Conservation (phyloP, 2,329 filamentous ascomycete species). For the Penicillium rolfsii region DNA sequence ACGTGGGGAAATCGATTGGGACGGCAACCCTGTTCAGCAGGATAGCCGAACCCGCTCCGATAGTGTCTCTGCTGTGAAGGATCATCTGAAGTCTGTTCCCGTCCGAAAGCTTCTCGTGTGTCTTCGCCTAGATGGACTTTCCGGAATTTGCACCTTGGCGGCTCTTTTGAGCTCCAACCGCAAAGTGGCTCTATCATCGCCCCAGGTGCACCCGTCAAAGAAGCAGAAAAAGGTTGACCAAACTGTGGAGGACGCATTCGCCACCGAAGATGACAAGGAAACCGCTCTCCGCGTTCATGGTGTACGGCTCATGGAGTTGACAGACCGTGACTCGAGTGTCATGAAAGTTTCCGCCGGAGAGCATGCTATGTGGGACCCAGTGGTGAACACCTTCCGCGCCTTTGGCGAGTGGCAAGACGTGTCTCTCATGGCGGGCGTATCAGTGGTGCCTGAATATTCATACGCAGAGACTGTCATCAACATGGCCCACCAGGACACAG, state of each 20-base stretch:
- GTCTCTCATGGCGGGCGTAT: conserved; percentile 77
- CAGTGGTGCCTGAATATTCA: conserved; percentile 74
- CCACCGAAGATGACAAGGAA: conserved; percentile 23
- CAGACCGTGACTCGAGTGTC: conserved; percentile 89
- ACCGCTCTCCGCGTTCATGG: conserved; percentile 73
- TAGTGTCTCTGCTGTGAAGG: conserved; percentile 45
- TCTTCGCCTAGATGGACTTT: conserved; percentile 81
- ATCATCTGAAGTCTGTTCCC: conserved; percentile 56
- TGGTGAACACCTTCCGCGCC: conserved; percentile 88
- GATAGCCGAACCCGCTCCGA: conserved; percentile 53
- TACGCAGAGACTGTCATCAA: conserved; percentile 77
- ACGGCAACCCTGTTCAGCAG: conserved; percentile 58
- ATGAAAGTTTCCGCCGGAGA: conserved; percentile 92
- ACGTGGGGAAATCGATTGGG: conserved; percentile 89
- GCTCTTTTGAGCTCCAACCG: conserved; percentile 69
- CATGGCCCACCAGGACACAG: conserved; percentile 69
- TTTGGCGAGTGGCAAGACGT: conserved; percentile 85
- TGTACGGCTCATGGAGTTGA: conserved; percentile 82
- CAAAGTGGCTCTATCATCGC: conserved; percentile 36
- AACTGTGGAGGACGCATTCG: conserved; percentile 29
- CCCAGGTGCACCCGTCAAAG: conserved; percentile 41
- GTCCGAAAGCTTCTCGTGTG: conserved; percentile 75
- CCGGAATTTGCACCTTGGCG: conserved; percentile 80
- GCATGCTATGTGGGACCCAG: conserved; percentile 72
- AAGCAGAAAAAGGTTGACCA: conserved; percentile 26